Base-by-base conservation (phyloP, 1,284 basidiomycete genomes). In the Ustilago sp. region DNA sequence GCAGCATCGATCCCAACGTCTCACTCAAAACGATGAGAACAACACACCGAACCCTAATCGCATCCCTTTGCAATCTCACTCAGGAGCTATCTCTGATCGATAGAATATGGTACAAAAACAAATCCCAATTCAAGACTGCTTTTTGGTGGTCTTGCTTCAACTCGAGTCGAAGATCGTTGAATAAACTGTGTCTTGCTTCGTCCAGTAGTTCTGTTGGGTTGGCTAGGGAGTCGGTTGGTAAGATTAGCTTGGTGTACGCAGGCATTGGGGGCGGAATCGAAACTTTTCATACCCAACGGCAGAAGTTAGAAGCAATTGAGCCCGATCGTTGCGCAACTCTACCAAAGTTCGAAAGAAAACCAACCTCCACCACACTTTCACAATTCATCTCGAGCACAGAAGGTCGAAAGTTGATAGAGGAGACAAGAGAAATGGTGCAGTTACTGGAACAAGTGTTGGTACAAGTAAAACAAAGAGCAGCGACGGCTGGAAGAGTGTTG, bases 41-140 rank as follows among this genome's bases (percentile, higher is more conserved):
- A 0, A 17, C 53, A 17, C 63, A 67, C 1, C 63, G 67, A 0
- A 9, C 11, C 0, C 61, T 75, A 4, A 31, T 35, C 17, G 4
- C 32, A 1, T 8, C 43, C 12, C 32, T 72, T 0, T 2, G 19
- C 2, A n/a, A 13, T 0, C 43, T 76, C 0, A 11, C 34, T 0
- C 0, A 8, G 12, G 67, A 74, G 32, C 4, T 31, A 0, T 8
- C 1, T 12, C 23, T 77, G 12, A 13, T 74, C 8, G 63, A 67
- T 23, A 48, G 61, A 15, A 28, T 74, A 3, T 74, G 71, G 71
- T 77, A 77, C 57, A 77, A 77, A 45, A 73, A 73, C 43, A 34
- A 35, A 3, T 55, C 53, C n/a, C 75, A 77, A 57, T 74, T 77
- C 52, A 15, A 54, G 0, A 28, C 31, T 3, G 68, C 75, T 2